Evolutionary conservation across 352 stramenopile species (phyloP).

Genomic region (Pythium aquatile): DNA sequence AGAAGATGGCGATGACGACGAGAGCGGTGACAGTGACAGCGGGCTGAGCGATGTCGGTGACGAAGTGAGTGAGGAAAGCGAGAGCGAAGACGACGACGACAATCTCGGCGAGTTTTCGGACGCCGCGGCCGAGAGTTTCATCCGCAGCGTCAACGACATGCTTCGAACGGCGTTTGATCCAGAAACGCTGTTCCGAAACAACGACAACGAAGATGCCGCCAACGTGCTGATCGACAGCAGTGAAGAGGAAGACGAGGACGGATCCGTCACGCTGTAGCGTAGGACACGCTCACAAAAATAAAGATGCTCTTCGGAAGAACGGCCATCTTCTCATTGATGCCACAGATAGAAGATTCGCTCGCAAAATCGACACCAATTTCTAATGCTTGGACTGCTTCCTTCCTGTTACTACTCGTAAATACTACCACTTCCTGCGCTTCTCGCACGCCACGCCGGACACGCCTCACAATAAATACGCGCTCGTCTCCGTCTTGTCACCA

Average conservation of each 20-base stretch:
- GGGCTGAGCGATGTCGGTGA: constrained; percentile 2
- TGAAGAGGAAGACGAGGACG: neutral
- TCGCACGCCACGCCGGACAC: neutral
- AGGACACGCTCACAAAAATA: neutral
- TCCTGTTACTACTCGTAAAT: neutral
- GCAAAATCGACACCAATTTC: neutral
- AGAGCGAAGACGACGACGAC: constrained; percentile 17
- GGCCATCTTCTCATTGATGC: neutral
- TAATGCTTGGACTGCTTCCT: neutral
- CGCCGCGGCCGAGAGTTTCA: neutral
- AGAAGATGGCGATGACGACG: constrained; percentile 13
- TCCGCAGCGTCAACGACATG: neutral
- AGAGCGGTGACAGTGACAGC: constrained; percentile 11
- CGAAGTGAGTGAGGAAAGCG: constrained; percentile 1
- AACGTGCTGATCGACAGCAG: neutral
- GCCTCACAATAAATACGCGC: constrained; percentile 3
- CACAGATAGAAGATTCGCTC: neutral
- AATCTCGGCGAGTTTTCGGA: neutral
- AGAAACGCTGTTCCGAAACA: neutral
- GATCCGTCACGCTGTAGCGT: neutral
- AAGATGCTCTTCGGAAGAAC: neutral
- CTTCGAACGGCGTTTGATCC: too few relatives aligned
- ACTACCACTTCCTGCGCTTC: neutral
- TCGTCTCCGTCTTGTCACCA: neutral
- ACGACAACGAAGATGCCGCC: neutral